Base-by-base conservation (phyloP, 2,329 filamentous ascomycete genomes). In the Metarhizium sp. region DNA sequence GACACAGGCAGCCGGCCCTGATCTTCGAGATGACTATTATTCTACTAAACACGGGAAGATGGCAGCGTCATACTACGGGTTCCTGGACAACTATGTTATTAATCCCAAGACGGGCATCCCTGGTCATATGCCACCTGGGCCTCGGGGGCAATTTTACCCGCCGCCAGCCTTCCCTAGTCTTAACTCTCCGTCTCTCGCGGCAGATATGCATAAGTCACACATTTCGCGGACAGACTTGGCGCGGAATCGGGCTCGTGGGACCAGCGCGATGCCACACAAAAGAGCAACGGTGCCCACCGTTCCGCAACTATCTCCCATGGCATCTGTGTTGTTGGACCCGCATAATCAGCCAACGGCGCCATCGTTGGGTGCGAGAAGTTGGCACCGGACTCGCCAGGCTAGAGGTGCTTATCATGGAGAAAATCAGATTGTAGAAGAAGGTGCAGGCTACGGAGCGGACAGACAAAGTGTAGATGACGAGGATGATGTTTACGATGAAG, bases 31-130 rank as follows among this genome's bases (percentile, higher is more conserved):
- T 57, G 92, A 96, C 62, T 97, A 97, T 68, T 97, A 94, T 66
- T 85, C 90, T 25, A 90, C 91, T 10, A 96, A 96, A 66, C 92
- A 99, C 65, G 90, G 92, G 59, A 99, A 99, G 74, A 96, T 99
- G 90, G 86, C 94, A n/a, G 89, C 91, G 16, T 97, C 92, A 0
- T 94, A 96, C 67, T 92, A 94, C 64, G 91, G 92, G 2, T 99
- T 99, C 69, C 76, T 96, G 57, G 91, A 96, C 66, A 92, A 95
- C 62, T 99, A 99, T 64, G 83, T 86, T 14, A 82, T 85, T 51
- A 89, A 90, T 63, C 84, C 85, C 3, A 86, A 84, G 67, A 83
- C 81, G 6, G 85, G 84, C 2, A 79, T 85, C 20, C 80, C 81
- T 6, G 81, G 82, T 20, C 78, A 82, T 54, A 71, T 85, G 40